A percentile compares a stretch with the other conserved stretches of the same genome.
Conservation (phyloP, 2,329 filamentous ascomycete species). For the Fusarium incarnatum region DNA sequence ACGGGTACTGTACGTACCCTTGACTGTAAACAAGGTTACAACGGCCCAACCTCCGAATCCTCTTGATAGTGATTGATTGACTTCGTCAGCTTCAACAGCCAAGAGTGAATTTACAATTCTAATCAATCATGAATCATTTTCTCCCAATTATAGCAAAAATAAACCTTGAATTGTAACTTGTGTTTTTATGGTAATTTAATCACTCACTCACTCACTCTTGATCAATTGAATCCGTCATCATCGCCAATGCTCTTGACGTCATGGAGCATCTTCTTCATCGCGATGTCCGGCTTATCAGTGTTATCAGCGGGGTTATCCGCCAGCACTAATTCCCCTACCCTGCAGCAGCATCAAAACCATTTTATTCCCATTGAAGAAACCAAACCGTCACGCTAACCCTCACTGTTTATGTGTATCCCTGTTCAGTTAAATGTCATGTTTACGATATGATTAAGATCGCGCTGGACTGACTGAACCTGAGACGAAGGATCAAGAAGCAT, state of each 20-base stretch:
- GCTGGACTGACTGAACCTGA: not conserved
- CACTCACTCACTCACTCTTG: not conserved
- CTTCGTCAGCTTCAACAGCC: not conserved
- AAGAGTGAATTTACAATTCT: not conserved
- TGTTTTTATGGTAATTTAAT: not conserved
- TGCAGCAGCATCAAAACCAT: not conserved
- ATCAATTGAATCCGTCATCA: not conserved
- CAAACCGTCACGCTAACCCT: not conserved
- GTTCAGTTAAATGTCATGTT: not conserved
- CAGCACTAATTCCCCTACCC: not conserved
- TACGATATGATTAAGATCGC: not conserved
- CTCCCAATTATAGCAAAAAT: not conserved
- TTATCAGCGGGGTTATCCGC: conserved; percentile 1
- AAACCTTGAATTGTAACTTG: not conserved
- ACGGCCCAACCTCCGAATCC: not conserved
- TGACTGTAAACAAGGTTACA: not conserved
- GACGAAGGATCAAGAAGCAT: not conserved
- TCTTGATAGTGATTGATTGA: not conserved
- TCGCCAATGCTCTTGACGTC: not conserved
- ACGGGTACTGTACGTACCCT: not conserved
- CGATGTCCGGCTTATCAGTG: not conserved
- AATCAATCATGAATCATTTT: not conserved
- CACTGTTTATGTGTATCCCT: not conserved
- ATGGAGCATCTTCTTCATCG: not conserved
- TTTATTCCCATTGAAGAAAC: not conserved